Evolutionary conservation across 2,329 filamentous ascomycete species (phyloP), one percentile per base, ranked within the genome.

Genomic region (Tolypocladium capitatum): DNA sequence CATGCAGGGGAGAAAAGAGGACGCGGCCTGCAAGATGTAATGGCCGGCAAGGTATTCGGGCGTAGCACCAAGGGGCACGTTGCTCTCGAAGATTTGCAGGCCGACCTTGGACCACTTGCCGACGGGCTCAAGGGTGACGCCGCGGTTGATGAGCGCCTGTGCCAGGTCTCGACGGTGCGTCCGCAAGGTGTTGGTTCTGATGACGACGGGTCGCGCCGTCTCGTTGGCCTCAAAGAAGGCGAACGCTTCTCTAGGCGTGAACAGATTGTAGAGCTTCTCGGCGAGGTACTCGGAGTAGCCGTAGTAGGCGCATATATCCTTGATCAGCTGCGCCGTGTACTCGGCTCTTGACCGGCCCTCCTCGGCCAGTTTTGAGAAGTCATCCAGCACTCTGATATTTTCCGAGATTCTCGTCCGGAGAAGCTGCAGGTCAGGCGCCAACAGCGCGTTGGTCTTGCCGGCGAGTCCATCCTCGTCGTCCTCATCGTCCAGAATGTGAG

Each of bases 211-310:
- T 46, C 92, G 81, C 14, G 89, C 81, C 28, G 86, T 89, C 70
- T 98, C 92, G 80, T 98, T 98, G 58, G 91, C 91, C 70, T 98
- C 92, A 70, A 98, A 97, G 69, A 98, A 98, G 47, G 90, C 90
- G 57, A 97, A 94, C 0, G 92, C 92, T 70, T 98, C 92, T 57
- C 84, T 83, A 0, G 92, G 87, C 1, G 89, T 81, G 69, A 98
- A 97, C 7, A 98, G 80, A 60, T 84, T 83, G 70, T 90, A 89
- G 16, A 98, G 81, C 74, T 97, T 98, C 68, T 95, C 87, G 5
- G 90, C 92, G n/a, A 98, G 76, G 68, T 84, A 97, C 34, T 84
- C 80, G 4, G 86, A 94, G 72, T 98, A 98, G 51, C 91, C 90
- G 63, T 98, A 98, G 74, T 98, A 98, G 48, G 84, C 80, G 70